These are phyloP conservation scores for Trichophyton benhamiae DNA, from an alignment of 2,329 filamentous ascomycete species.

Conservation along the genomic window DNA sequence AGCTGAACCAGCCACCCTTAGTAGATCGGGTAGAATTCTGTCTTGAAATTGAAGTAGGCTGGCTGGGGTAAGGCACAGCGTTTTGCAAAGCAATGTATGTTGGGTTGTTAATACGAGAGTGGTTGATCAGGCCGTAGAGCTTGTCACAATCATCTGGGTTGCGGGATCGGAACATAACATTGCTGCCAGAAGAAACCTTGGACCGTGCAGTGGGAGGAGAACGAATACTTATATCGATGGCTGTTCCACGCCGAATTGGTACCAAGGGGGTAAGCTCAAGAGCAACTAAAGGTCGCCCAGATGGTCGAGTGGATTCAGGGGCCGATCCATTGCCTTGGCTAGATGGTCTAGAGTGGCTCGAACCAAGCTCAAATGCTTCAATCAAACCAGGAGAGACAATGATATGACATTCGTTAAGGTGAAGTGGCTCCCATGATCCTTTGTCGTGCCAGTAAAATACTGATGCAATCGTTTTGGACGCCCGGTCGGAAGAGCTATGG, in stretches of 20 bases:
- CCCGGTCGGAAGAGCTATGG: slow-evolving; percentile 34
- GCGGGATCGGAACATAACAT: slow-evolving; percentile 81
- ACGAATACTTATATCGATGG: slow-evolving; percentile 84
- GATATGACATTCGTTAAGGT: slow-evolving; percentile 51
- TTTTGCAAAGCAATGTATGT: slow-evolving; percentile 71
- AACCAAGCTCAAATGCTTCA: slow-evolving; percentile 47
- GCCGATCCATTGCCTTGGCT: slow-evolving; percentile 16
- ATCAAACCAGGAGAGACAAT: slow-evolving; percentile 52
- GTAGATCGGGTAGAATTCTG: slow-evolving; percentile 35
- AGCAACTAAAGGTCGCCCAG: slow-evolving; percentile 45
- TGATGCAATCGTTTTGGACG: slow-evolving; percentile 45
- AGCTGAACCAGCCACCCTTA: slow-evolving; percentile 36
- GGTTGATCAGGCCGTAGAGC: slow-evolving; percentile 77
- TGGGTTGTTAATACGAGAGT: slow-evolving; percentile 80
- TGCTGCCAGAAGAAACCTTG: slow-evolving; percentile 50
- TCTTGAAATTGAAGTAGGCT: slow-evolving; percentile 39
- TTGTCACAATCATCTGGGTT: slow-evolving; percentile 64
- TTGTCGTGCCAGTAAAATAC: slow-evolving; percentile 54
- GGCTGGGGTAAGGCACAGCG: slow-evolving; percentile 46
- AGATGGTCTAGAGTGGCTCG: slow-evolving; percentile 21
- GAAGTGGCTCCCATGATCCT: slow-evolving; percentile 48
- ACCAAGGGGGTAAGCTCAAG: slow-evolving; percentile 86
- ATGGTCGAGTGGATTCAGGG: not conserved
- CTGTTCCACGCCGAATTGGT: slow-evolving; percentile 77
- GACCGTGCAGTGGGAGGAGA: slow-evolving; percentile 68